A percentile compares a stretch with the other conserved stretches of the same genome.
Evolutionary conservation across 345 rosid genomes (phyloP).

Genomic region (Gossypium longicalyx): DNA sequence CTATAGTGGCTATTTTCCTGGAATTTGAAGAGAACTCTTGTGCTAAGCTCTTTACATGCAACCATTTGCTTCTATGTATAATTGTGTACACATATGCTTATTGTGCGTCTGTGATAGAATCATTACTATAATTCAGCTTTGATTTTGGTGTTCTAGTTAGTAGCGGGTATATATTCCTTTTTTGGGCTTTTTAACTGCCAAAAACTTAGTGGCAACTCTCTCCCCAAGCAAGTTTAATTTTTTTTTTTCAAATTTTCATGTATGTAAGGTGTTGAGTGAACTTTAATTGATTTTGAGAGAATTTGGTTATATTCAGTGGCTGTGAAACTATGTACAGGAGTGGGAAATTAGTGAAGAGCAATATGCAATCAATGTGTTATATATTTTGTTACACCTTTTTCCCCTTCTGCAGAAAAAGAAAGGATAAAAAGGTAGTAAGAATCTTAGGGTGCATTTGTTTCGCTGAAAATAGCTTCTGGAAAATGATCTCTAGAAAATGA

Average conservation of each 20-base stretch:
- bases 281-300: neutral
- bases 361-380: neutral
- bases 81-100: neutral
- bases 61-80: neutral
- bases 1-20: slow-evolving; percentile 4
- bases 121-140: slow-evolving; percentile 5
- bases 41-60: slow-evolving; percentile 5
- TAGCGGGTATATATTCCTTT: slow-evolving; percentile 1
- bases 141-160: neutral
- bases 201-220: neutral
- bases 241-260: neutral
- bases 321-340: neutral
- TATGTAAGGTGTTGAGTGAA: neutral
- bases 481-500: too few species aligned
- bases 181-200: neutral
- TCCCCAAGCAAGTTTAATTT: neutral
- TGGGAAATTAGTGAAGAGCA: neutral
- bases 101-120: neutral
- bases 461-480: too few species aligned
- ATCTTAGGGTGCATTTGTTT: too few species aligned
- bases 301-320: neutral
- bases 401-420: neutral
- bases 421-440: too few species aligned
- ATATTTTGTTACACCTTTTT: neutral
- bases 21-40: slow-evolving; percentile 5